These are phyloP conservation scores for Chondrus crispus DNA, from an alignment of 23 red algal genomes.

Conservation along the genomic window DNA sequence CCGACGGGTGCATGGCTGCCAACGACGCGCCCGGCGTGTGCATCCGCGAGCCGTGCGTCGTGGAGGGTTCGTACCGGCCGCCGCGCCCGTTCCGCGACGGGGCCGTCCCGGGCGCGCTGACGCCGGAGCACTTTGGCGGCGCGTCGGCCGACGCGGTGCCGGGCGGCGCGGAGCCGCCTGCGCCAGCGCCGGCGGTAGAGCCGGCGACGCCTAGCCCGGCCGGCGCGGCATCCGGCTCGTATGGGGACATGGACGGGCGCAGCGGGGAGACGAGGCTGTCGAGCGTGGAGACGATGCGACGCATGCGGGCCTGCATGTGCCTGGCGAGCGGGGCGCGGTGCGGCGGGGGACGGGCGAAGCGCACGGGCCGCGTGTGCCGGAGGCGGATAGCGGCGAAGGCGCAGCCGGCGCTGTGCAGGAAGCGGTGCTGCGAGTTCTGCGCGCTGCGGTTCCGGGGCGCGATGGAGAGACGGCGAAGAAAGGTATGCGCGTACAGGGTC, in stretches of 20 bases:
- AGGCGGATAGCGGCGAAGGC: not conserved
- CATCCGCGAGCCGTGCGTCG: conserved; percentile 14
- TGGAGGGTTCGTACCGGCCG: not conserved
- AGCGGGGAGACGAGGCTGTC: not conserved
- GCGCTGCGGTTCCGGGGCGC: too few relatives aligned
- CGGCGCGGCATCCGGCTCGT: too few relatives aligned
- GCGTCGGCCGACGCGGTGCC: not conserved
- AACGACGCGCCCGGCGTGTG: conserved; percentile 44
- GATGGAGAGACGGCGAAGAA: too few relatives aligned
- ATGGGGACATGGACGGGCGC: too few relatives aligned
- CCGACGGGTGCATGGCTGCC: conserved; percentile 24
- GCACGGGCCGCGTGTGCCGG: not conserved
- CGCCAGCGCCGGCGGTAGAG: not conserved
- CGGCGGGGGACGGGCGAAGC: not conserved
- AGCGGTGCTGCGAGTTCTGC: not conserved
- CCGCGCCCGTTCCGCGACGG: not conserved
- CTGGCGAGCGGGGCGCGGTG: not conserved
- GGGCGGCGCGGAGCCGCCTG: not conserved
- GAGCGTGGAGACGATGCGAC: not conserved
- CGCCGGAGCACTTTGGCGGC: conserved; percentile 6
- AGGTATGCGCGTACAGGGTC: too few relatives aligned
- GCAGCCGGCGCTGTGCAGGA: not conserved
- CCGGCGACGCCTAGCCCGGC: not conserved
- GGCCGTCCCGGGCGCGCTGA: not conserved
- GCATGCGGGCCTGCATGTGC: not conserved